Evolutionary conservation across 2,329 filamentous ascomycete genomes (phyloP).

Genomic region (Fusarium pseudograminearum): DNA sequence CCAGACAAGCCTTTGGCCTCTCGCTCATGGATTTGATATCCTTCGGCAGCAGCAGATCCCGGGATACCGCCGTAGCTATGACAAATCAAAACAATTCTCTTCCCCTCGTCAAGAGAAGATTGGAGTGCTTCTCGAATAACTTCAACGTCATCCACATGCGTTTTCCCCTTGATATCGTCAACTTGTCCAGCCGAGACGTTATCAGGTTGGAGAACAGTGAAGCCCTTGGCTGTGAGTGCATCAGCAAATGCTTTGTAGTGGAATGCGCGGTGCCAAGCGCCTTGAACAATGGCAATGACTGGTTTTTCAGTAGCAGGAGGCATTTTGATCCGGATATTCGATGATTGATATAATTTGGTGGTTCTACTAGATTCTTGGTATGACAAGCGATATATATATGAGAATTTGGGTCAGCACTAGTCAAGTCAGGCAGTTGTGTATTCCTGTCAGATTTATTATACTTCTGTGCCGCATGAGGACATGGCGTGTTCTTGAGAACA

Average conservation of each 20-base stretch:
- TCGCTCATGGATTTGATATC: conserved; percentile 46
- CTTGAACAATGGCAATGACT: conserved; percentile 14
- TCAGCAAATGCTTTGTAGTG: conserved; percentile 19
- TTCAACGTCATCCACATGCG: conserved; percentile 10
- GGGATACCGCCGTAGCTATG: conserved; percentile 51
- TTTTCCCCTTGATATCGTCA: conserved; percentile 5
- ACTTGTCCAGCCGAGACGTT: not conserved
- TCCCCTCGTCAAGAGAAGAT: not conserved
- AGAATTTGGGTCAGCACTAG: not conserved
- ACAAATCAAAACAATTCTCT: conserved; percentile 31
- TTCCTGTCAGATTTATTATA: not conserved
- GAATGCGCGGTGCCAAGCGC: conserved; percentile 20
- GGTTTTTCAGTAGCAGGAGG: not conserved
- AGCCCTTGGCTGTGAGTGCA: not conserved
- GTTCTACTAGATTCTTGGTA: too few species aligned
- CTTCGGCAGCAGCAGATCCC: conserved; percentile 44
- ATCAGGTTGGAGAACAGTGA: not conserved
- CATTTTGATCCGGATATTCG: not conserved
- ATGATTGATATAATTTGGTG: not conserved
- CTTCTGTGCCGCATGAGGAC: not conserved
- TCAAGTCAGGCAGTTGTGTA: not conserved
- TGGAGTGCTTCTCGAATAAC: not conserved
- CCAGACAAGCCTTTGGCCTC: conserved; percentile 42
- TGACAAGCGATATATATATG: not conserved
- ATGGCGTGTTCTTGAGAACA: not conserved